Conservation (phyloP, 1,284 basidiomycete genomes). For the Ceratobasidium sp. region DNA sequence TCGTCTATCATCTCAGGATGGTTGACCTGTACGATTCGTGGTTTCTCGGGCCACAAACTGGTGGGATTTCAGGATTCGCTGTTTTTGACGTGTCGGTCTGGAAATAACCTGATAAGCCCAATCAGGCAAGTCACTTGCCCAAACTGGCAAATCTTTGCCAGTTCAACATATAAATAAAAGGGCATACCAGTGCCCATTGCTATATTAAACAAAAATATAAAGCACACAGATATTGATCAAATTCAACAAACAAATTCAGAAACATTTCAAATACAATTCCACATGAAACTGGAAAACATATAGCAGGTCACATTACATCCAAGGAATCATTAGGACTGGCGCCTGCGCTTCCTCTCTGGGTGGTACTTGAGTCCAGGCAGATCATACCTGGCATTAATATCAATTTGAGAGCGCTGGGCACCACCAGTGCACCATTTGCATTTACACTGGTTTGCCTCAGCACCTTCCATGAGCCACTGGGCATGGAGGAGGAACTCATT, state of each 20-base stretch:
- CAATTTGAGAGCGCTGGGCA: constrained; percentile 1
- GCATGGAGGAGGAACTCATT: constrained; percentile 30
- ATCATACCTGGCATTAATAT: background rate
- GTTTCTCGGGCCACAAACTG: background rate
- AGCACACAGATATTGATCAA: background rate
- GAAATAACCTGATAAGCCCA: background rate
- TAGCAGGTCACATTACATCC: background rate
- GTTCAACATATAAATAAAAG: constrained; percentile 3
- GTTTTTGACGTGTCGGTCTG: background rate
- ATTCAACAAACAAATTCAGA: background rate
- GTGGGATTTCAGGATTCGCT: background rate
- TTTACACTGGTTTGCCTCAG: background rate
- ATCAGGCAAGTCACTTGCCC: background rate
- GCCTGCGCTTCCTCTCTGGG: background rate
- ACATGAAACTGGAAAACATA: background rate
- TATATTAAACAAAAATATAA: background rate
- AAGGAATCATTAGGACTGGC: background rate
- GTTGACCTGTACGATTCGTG: background rate
- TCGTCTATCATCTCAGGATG: background rate
- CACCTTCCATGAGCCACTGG: constrained; percentile 21
- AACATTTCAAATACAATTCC: background rate
- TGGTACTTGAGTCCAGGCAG: constrained; percentile 3
- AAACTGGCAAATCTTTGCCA: background rate
- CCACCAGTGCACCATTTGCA: constrained; percentile 14
- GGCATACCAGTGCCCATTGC: constrained; percentile 3